A percentile compares a stretch with the other conserved stretches of the same genome.
Evolutionary conservation across 768 basidiomycete species (phyloP).

Genomic region (Phylloporus arenicola): DNA sequence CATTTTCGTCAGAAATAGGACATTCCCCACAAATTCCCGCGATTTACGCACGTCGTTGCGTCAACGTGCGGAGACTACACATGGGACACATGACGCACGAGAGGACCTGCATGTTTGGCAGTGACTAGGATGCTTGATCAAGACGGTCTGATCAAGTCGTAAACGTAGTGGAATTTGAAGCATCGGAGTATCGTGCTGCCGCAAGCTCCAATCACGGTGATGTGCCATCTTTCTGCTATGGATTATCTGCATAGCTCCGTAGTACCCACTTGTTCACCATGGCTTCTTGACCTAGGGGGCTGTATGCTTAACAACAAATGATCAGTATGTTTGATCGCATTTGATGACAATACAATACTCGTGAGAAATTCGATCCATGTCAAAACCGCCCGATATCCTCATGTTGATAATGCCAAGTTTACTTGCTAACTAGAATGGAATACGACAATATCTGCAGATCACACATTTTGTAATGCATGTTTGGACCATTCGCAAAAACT

Average conservation of each 20-base stretch:
- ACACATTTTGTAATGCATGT: background rate
- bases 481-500: background rate
- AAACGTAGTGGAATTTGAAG: background rate
- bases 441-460: background rate
- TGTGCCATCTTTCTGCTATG: background rate
- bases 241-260: background rate
- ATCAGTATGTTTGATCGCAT: no score
- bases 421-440: background rate
- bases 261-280: background rate
- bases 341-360: no score
- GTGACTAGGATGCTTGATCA: background rate
- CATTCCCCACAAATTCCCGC: conserved; percentile 2
- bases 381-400: no score
- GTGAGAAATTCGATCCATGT: no score
- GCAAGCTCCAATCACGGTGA: background rate
- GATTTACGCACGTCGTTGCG: conserved; percentile 1
- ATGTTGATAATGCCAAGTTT: background rate
- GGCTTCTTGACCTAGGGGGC: background rate
- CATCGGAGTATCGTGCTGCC: background rate
- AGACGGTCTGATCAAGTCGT: background rate
- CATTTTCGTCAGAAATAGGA: conserved; percentile 10
- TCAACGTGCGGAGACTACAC: background rate
- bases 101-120: background rate
- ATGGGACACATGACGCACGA: background rate
- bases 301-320: no score